These are phyloP conservation scores for Pholiota molesta DNA, from an alignment of 768 basidiomycete genomes.

Conservation along the genomic window DNA sequence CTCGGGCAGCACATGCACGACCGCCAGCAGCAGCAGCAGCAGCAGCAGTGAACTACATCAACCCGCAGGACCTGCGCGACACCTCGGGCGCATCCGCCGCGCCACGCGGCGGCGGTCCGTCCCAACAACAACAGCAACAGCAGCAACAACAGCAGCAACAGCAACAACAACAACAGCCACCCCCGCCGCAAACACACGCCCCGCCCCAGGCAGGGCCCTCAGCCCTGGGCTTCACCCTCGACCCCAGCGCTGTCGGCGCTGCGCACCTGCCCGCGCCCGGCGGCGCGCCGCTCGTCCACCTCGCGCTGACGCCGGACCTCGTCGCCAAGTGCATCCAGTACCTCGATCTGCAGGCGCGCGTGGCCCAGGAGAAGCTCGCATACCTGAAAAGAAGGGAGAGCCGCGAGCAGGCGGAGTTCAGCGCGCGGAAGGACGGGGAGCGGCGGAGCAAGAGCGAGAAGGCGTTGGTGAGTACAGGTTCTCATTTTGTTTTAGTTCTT, in stretches of 20 bases:
- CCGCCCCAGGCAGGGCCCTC: neutral
- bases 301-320: constrained; percentile 25
- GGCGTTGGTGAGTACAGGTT: constrained; percentile 51
- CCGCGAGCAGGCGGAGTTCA: constrained; percentile 61
- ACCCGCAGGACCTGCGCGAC: constrained; percentile 44
- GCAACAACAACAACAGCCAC: constrained; percentile 13
- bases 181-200: neutral
- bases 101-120: constrained; percentile 13
- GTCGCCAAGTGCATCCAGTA: constrained; percentile 37
- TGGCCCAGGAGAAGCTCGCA: constrained; percentile 71
- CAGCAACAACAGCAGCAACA: constrained; percentile 13
- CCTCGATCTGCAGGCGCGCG: constrained; percentile 68
- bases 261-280: neutral
- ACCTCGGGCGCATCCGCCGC: constrained; percentile 21
- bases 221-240: constrained; percentile 2
- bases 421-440: constrained; percentile 22
- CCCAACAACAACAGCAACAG: constrained; percentile 13
- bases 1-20: constrained; percentile 26
- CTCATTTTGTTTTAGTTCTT: too few species aligned
- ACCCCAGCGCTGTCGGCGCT: neutral
- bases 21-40: constrained; percentile 22
- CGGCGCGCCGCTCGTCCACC: constrained; percentile 17
- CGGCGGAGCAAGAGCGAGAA: constrained; percentile 58
- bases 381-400: constrained; percentile 69
- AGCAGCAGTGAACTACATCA: constrained; percentile 37